Evolutionary conservation across 116 monocot species (phyloP).

Genomic region (Cymodocea nodosa): DNA sequence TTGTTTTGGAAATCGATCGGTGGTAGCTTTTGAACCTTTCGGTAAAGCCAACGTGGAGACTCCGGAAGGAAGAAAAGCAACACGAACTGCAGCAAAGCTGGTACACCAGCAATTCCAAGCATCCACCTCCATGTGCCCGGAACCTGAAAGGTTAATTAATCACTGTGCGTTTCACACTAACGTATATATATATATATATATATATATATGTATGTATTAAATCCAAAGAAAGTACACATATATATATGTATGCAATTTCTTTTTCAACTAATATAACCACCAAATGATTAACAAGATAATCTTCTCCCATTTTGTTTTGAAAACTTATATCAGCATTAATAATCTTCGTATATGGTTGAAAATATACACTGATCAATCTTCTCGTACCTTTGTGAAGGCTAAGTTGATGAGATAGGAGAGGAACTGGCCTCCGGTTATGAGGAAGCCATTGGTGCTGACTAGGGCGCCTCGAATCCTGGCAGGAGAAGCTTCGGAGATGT

Average conservation of each 20-base stretch:
- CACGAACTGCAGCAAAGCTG: conserved; percentile 55
- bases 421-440: conserved; percentile 88
- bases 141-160: conserved; percentile 33
- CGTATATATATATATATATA: no score
- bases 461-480: conserved; percentile 67
- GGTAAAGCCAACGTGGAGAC: conserved; percentile 79
- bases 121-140: conserved; percentile 89
- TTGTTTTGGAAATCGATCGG: no score
- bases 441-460: conserved; percentile 73
- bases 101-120: conserved; percentile 67
- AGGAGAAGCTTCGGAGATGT: conserved; percentile 77
- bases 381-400: conserved; percentile 68
- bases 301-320: no score
- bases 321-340: no score
- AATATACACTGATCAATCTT: no score
- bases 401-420: conserved; percentile 82
- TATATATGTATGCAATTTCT: no score
- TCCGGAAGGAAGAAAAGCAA: conserved; percentile 62
- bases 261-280: no score
- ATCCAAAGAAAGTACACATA: no score
- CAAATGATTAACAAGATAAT: no score
- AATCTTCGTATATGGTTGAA: no score
- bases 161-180: no score
- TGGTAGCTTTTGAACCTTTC: conserved; percentile 29
- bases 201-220: no score